Conservation (phyloP, 768 basidiomycete genomes). For the Tulasnella sp. region DNA sequence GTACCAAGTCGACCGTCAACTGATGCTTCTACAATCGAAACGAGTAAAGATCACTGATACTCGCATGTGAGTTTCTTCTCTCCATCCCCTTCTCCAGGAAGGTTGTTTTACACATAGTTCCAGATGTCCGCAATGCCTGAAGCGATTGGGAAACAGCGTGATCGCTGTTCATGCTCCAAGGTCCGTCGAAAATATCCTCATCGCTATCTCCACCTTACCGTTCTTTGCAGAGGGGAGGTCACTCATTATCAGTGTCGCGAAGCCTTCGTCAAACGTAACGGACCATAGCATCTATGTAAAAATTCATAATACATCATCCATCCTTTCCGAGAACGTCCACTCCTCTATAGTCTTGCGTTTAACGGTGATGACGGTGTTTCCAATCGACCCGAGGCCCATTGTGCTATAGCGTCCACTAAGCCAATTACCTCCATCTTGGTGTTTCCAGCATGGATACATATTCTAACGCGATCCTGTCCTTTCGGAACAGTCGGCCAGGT, state of each 20-base stretch:
- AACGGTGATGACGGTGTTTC: neutral
- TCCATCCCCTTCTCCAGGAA: neutral
- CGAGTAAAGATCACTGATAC: slow-evolving; percentile 89
- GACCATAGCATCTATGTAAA: neutral
- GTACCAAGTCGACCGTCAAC: slow-evolving; percentile 70
- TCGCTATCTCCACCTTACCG: neutral
- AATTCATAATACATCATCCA: slow-evolving; percentile 1
- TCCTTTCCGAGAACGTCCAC: neutral
- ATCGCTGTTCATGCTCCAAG: slow-evolving; percentile 91
- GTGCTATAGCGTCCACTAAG: slow-evolving; percentile 54
- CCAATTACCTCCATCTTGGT: slow-evolving; percentile 62
- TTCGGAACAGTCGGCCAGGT: slow-evolving; percentile 89
- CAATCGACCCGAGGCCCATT: slow-evolving; percentile 41
- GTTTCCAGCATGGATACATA: slow-evolving; percentile 87
- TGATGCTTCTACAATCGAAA: slow-evolving; percentile 77
- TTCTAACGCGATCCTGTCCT: slow-evolving; percentile 78
- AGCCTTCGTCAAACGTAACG: slow-evolving; percentile 56
- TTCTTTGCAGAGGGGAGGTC: slow-evolving; percentile 75
- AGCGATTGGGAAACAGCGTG: slow-evolving; percentile 88
- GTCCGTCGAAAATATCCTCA: slow-evolving; percentile 49
- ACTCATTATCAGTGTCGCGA: slow-evolving; percentile 97
- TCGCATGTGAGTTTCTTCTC: slow-evolving; percentile 70
- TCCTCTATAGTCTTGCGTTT: neutral
- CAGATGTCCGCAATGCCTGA: slow-evolving; percentile 96
- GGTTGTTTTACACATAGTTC: slow-evolving; percentile 22